Percentiles rank a stretch among this genome's conserved stretches.
Conservation (phyloP, 73 alveolate genomes). For the Paramecium sexaurelia region DNA sequence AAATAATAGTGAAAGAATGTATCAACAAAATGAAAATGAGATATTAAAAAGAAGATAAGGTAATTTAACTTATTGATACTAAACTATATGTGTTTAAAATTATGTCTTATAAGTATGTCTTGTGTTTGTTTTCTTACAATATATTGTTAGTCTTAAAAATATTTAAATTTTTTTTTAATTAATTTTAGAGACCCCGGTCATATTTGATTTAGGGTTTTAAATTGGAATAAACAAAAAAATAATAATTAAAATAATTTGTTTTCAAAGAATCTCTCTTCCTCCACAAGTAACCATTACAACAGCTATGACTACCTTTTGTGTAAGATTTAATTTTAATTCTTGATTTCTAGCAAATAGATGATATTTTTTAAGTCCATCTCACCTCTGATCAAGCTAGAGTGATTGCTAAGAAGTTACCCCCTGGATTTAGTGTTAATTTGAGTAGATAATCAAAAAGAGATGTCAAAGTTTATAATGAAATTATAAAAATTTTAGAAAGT, state of each 20-base stretch:
- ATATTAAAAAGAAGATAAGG: neutral
- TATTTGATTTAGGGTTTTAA: neutral
- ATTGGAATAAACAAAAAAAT: neutral
- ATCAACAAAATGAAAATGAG: neutral
- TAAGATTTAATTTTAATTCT: neutral
- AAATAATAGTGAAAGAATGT: neutral
- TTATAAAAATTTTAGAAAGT: neutral
- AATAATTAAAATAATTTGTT: constrained; percentile 21
- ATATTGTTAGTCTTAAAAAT: neutral
- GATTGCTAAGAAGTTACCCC: constrained; percentile 25
- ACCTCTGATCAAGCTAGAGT: constrained; percentile 38
- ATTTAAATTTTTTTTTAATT: neutral
- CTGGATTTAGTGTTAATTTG: constrained; percentile 31
- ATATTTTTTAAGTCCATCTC: constrained; percentile 3
- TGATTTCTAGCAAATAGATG: constrained; percentile 6
- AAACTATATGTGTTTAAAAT: neutral
- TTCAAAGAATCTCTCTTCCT: neutral
- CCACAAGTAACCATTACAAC: neutral
- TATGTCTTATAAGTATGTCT: too few species aligned
- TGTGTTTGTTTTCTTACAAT: neutral
- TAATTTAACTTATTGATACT: neutral
- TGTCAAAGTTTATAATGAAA: neutral
- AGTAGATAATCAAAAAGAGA: constrained; percentile 30
- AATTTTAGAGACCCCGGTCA: neutral
- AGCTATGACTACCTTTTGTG: constrained; percentile 43